Conservation (phyloP, 768 basidiomycete genomes). For the Xerocomellus amylosporus region DNA sequence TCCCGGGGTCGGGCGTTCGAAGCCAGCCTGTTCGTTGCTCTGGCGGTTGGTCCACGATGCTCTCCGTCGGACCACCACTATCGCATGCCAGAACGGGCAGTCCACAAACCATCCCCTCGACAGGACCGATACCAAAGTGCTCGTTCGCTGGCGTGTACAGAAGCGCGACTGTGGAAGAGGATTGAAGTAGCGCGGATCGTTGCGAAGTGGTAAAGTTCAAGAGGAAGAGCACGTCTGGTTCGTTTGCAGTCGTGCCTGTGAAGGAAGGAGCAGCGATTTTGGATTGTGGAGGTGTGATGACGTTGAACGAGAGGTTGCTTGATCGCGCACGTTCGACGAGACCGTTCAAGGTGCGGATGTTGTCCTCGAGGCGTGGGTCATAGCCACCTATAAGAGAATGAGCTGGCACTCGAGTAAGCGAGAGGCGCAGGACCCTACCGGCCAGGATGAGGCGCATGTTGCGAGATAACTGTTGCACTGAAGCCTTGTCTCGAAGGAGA, state of each 20-base stretch:
- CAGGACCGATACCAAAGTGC: conserved; percentile 95
- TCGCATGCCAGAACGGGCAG: conserved; percentile 86
- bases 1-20: conserved; percentile 51
- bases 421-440: conserved; percentile 42
- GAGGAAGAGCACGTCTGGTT: conserved; percentile 77
- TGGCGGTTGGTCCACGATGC: conserved; percentile 47
- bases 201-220: conserved; percentile 87
- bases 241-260: conserved; percentile 33
- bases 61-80: conserved; percentile 90
- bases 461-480: conserved; percentile 19
- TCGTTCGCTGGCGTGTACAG: conserved; percentile 95
- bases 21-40: conserved; percentile 75
- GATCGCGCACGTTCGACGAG: conserved; percentile 60
- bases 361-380: conserved; percentile 84
- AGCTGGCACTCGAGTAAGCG: not conserved
- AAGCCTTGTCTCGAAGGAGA: conserved; percentile 38
- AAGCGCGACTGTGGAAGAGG: conserved; percentile 63
- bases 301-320: conserved; percentile 54
- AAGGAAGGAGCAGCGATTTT: conserved; percentile 40
- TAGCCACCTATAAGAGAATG: conserved; percentile 65
- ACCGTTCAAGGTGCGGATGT: conserved; percentile 60
- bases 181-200: conserved; percentile 74
- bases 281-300: conserved; percentile 50
- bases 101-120: conserved; percentile 92
- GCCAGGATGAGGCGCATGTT: conserved; percentile 73